Conservation (phyloP, 1,139 yeast species). For the Zygoascus hellenicus region DNA sequence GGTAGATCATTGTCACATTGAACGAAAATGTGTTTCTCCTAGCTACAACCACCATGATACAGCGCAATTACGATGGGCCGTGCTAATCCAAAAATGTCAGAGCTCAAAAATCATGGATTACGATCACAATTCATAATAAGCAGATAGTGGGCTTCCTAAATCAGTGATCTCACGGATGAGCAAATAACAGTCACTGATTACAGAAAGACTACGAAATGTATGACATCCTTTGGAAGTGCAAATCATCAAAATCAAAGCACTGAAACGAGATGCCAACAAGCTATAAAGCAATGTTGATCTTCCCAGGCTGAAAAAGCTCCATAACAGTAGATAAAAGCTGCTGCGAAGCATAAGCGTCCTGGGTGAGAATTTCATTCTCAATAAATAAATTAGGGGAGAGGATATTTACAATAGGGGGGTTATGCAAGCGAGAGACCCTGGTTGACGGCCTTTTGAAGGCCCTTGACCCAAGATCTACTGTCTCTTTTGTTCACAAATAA, state of each 20-base stretch:
- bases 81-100: too few relatives aligned
- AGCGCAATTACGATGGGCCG: too few relatives aligned
- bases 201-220: slow-evolving; percentile 2
- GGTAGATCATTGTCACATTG: too few relatives aligned
- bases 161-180: too few relatives aligned
- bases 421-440: slow-evolving; percentile 30
- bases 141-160: too few relatives aligned
- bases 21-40: too few relatives aligned
- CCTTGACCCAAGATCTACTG: slow-evolving; percentile 73
- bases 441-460: slow-evolving; percentile 62
- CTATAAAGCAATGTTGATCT: slow-evolving; percentile 12
- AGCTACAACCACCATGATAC: too few relatives aligned
- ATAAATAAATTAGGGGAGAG: slow-evolving; percentile 15
- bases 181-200: neutral
- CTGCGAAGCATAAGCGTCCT: slow-evolving; percentile 8
- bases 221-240: slow-evolving; percentile 15
- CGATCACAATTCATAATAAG: too few relatives aligned
- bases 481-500: slow-evolving; percentile 65
- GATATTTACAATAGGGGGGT: slow-evolving; percentile 15
- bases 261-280: slow-evolving; percentile 19
- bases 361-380: slow-evolving; percentile 7
- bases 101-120: too few relatives aligned
- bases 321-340: neutral
- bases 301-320: slow-evolving; percentile 15
- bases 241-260: slow-evolving; percentile 11